Base-by-base conservation (phyloP, 331 rosid species). In the Rosa hybrid region DNA sequence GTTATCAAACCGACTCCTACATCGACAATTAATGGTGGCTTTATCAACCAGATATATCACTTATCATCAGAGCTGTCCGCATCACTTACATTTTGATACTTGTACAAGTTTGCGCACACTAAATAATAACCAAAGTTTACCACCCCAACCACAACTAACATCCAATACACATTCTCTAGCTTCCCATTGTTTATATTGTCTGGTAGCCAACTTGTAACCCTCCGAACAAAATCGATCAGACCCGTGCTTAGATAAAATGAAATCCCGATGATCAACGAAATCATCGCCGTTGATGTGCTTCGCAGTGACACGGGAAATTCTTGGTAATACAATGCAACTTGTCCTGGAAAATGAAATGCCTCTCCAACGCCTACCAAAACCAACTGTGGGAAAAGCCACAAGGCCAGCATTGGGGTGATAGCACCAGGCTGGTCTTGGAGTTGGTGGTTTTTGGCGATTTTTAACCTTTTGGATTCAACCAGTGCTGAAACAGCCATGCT, bases 381-480 rank as follows among this genome's bases (percentile, higher is more conserved):
- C 46, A 89, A 50, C 13, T 90, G 96, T 42, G 92, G 96, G 64
- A 86, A 79, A 68, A 91, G 83, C 97, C 97, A 92, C 1, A 89
- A 73, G 1, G 74, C 76, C 2, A 77, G 87, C 88, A 91, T 84
- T 25, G 84, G 72, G 42, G 51, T 81, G 23, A 38, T 6, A 20
- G 67, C 34, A 41, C 23, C 62, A 17, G 65, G 8, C 56, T 53
- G 65, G n/a, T 44, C 71, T 13, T 60, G 56, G 44, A 65, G 71
- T 0, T 65, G 42, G 9, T 82, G 74, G 0, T 27, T 21, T 38
- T 76, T 85, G 3, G 42, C 13, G 5, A 62, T 1, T 44, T 76
- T 14, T 5, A 75, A 71, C 42, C 71, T 42, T 14, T 60, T 76
- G 11, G 71, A 76, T 71, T 76, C 79, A 7, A 76, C 71, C 12